Evolutionary conservation across 192 early-diverging fungal genomes (phyloP).

Genomic region (Linnemannia hyalina): DNA sequence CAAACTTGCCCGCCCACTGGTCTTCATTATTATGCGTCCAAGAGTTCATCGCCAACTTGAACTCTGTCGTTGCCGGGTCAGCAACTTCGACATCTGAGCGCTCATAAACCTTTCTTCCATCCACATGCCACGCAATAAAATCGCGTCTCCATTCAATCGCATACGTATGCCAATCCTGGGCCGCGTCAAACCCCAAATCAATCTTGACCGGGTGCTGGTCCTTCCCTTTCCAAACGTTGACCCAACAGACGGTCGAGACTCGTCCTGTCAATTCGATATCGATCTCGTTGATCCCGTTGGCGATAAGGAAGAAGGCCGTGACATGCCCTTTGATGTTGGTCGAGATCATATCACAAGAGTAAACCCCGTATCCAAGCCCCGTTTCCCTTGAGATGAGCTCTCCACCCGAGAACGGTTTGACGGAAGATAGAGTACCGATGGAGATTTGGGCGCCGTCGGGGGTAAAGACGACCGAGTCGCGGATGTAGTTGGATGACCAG

Average conservation of each 20-base stretch:
- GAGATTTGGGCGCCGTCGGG: not conserved
- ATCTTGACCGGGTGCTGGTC: slow-evolving; percentile 21
- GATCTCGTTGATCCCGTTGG: slow-evolving; percentile 14
- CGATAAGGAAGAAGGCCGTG: slow-evolving; percentile 10
- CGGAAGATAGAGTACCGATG: not conserved
- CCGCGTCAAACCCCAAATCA: slow-evolving; percentile 7
- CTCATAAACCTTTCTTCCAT: slow-evolving; percentile 10
- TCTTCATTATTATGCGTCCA: slow-evolving; percentile 11
- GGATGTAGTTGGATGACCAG: slow-evolving; percentile 3
- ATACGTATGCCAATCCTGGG: slow-evolving; percentile 15
- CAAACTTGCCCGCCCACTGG: slow-evolving; percentile 15
- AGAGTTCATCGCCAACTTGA: slow-evolving; percentile 15
- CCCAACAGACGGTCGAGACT: slow-evolving; percentile 16
- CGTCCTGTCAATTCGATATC: not conserved
- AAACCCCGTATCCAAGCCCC: not conserved
- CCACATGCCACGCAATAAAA: slow-evolving; percentile 18
- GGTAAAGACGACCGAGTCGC: slow-evolving; percentile 1
- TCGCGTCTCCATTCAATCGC: slow-evolving; percentile 12
- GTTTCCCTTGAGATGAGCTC: slow-evolving; percentile 10
- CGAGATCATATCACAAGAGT: slow-evolving; percentile 17
- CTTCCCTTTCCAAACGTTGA: slow-evolving; percentile 17
- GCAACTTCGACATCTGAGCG: slow-evolving; percentile 4
- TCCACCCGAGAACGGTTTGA: slow-evolving; percentile 4
- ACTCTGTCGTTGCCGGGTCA: slow-evolving; percentile 8
- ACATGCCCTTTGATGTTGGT: slow-evolving; percentile 12